Percentiles rank a stretch among this genome's conserved stretches.
These are phyloP conservation scores for Teratosphaeria nubilosa DNA, from an alignment of 2,329 filamentous ascomycete species.

Conservation along the genomic window DNA sequence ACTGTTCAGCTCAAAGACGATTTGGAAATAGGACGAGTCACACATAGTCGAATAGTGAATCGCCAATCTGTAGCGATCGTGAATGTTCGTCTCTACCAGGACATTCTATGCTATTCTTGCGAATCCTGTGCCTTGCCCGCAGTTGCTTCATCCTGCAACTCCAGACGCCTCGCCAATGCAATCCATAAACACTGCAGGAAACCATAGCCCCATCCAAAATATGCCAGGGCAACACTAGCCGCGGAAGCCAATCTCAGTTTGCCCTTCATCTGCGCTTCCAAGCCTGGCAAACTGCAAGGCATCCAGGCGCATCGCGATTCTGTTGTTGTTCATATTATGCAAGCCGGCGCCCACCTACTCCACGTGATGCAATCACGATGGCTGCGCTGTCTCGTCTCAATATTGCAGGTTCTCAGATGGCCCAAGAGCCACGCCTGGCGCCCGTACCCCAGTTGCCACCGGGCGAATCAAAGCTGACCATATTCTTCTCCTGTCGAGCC, in stretches of 20 bases:
- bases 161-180: neutral
- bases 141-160: neutral
- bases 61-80: neutral
- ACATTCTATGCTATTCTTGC: neutral
- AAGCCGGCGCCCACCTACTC: neutral
- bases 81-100: neutral
- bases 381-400: neutral
- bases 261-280: neutral
- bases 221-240: neutral
- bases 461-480: slow-evolving; percentile 33
- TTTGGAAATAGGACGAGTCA: neutral
- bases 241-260: neutral
- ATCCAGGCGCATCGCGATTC: neutral
- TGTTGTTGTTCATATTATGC: neutral
- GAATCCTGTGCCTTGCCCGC: neutral
- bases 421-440: slow-evolving; percentile 42
- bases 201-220: neutral
- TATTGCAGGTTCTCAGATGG: slow-evolving; percentile 15
- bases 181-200: neutral
- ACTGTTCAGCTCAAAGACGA: neutral
- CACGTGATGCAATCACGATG: neutral
- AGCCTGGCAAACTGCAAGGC: neutral
- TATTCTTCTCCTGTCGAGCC: slow-evolving; percentile 74
- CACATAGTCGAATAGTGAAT: neutral
- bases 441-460: slow-evolving; percentile 32